phyloP scores from a whole-genome alignment of 148 eudicot species.

The Camellia lanceoleosa region DNA sequence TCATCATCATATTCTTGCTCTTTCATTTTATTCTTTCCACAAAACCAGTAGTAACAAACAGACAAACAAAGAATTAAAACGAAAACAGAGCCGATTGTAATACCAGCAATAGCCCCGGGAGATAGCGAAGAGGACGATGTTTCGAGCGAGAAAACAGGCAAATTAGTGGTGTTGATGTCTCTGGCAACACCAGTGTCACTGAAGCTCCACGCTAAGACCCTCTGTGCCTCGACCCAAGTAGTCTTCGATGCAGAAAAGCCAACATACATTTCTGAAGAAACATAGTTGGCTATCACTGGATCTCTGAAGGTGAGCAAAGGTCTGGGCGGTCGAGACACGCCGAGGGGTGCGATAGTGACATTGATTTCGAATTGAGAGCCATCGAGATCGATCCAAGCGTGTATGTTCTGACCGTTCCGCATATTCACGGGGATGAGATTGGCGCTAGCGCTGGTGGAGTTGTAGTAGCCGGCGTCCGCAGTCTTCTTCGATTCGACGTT shows the following conservation, averaged over 20 bases:
- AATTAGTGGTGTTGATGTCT: conserved; percentile 39
- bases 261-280: conserved; percentile 35
- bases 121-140: conserved; percentile 24
- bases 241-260: conserved; percentile 54
- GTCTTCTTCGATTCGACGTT: conserved; percentile 25
- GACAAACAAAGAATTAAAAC: not conserved
- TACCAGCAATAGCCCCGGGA: conserved; percentile 36
- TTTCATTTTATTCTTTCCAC: conserved; percentile 19
- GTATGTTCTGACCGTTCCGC: conserved; percentile 49
- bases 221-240: conserved; percentile 45
- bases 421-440: conserved; percentile 26
- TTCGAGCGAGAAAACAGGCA: conserved; percentile 28
- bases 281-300: conserved; percentile 28
- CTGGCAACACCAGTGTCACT: conserved; percentile 43
- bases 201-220: conserved; percentile 56
- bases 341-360: conserved; percentile 46
- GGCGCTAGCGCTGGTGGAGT: not conserved
- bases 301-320: conserved; percentile 30
- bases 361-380: conserved; percentile 36
- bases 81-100: conserved; percentile 28
- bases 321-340: conserved; percentile 28
- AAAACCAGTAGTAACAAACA: conserved; percentile 30
- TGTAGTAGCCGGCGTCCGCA: conserved; percentile 35
- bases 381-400: conserved; percentile 54
- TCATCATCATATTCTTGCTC: conserved; percentile 40